Evolutionary conservation across 805 yeast genomes (phyloP).

Genomic region (Saccharomycopsis fodiens): DNA sequence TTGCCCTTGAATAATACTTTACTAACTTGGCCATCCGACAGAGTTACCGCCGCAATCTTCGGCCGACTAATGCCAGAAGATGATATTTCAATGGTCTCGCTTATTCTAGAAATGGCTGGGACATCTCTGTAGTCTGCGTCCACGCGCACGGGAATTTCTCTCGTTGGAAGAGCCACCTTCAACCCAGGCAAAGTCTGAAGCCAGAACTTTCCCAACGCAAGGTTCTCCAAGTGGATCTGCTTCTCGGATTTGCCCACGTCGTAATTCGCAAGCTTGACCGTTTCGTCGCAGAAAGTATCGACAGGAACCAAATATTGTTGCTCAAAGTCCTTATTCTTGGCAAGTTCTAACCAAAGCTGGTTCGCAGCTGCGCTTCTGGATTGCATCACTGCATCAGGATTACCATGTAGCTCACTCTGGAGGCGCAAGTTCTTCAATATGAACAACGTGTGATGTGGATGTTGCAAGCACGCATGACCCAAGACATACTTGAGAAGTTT

Average conservation of each 20-base stretch:
- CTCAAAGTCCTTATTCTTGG: slow-evolving; percentile 16
- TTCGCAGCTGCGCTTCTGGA: slow-evolving; percentile 49
- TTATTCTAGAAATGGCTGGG: slow-evolving; percentile 42
- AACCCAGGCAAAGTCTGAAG: slow-evolving; percentile 34
- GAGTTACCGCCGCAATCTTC: slow-evolving; percentile 52
- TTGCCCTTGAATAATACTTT: slow-evolving; percentile 73
- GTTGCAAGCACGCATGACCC: slow-evolving; percentile 38
- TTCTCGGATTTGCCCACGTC: slow-evolving; percentile 26
- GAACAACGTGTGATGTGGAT: slow-evolving; percentile 72
- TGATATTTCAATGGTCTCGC: slow-evolving; percentile 49
- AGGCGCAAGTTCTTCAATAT: slow-evolving; percentile 49
- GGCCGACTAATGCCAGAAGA: slow-evolving; percentile 83
- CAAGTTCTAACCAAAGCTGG: slow-evolving; percentile 32
- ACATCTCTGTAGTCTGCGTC: slow-evolving; percentile 34
- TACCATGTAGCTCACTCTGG: slow-evolving; percentile 29
- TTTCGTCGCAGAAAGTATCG: slow-evolving; percentile 41
- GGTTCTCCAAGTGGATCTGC: slow-evolving; percentile 24
- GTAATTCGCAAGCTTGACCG: slow-evolving; percentile 43
- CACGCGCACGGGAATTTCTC: slow-evolving; percentile 32
- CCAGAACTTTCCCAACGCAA: slow-evolving; percentile 54
- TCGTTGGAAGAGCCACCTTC: slow-evolving; percentile 63
- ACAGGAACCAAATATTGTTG: slow-evolving; percentile 35
- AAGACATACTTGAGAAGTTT: slow-evolving; percentile 40
- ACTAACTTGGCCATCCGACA: slow-evolving; percentile 52
- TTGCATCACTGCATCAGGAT: slow-evolving; percentile 31